phyloP scores from a whole-genome alignment of 352 stramenopile species.

The Globisporangium ultimum region DNA sequence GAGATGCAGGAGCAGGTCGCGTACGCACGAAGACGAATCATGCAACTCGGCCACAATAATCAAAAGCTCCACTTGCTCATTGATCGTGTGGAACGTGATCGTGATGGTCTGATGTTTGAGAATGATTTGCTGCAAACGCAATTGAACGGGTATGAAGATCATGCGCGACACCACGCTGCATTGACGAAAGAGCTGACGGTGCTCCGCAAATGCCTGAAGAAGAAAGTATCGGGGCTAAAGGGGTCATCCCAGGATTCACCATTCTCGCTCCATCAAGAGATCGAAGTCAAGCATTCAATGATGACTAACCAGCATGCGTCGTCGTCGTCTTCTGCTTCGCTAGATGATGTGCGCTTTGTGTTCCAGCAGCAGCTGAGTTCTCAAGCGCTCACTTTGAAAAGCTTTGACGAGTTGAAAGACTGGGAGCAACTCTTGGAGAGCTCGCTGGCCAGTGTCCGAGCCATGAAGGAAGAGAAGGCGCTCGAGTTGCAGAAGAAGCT shows the following conservation, averaged over 20 bases:
- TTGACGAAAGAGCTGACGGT: conserved; percentile 55
- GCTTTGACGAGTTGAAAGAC: conserved; percentile 61
- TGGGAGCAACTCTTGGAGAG: conserved; percentile 70
- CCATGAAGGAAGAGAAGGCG: conserved; percentile 69
- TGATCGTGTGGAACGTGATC: conserved; percentile 81
- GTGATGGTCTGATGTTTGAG: conserved; percentile 75
- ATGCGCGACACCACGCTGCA: conserved; percentile 65
- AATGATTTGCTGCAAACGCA: conserved; percentile 80
- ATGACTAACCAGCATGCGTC: neutral
- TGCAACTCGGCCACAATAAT: conserved; percentile 75
- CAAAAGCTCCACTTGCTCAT: conserved; percentile 81
- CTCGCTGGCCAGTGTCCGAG: conserved; percentile 50
- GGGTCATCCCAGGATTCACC: neutral
- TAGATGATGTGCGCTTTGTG: conserved; percentile 26
- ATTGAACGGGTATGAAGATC: conserved; percentile 61
- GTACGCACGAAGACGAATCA: conserved; percentile 52
- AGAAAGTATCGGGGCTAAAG: conserved; percentile 15
- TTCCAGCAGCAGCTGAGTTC: conserved; percentile 24
- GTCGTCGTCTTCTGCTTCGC: conserved; percentile 3
- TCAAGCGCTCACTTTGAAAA: conserved; percentile 19
- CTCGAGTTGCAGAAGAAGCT: conserved; percentile 73
- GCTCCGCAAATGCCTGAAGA: conserved; percentile 41
- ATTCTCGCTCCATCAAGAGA: neutral
- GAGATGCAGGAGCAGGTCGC: conserved; percentile 78
- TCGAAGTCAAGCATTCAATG: neutral